Evolutionary conservation across 2,329 filamentous ascomycete genomes (phyloP).

Genomic region (Penicillium sp.): DNA sequence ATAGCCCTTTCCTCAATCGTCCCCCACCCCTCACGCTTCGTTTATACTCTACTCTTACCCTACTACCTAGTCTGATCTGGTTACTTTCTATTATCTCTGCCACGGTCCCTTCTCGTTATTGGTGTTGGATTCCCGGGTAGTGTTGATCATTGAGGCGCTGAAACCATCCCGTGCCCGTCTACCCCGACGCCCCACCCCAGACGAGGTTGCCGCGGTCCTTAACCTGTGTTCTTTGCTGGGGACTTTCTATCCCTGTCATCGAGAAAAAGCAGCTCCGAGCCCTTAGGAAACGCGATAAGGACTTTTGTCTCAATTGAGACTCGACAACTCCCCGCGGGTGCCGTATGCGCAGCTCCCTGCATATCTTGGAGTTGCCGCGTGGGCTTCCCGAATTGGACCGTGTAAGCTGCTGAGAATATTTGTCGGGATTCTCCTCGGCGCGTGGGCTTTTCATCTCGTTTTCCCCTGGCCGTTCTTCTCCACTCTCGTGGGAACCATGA

Average conservation of each 20-base stretch:
- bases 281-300: background rate
- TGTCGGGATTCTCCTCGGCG: background rate
- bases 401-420: background rate
- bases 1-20: background rate
- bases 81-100: background rate
- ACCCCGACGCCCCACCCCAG: constrained; percentile 16
- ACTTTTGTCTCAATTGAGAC: background rate
- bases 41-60: background rate
- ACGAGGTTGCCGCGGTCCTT: constrained; percentile 16
- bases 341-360: background rate
- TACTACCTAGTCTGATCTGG: background rate
- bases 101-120: background rate
- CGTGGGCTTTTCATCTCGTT: background rate
- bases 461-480: background rate
- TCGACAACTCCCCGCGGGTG: background rate
- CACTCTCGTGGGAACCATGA: constrained; percentile 24
- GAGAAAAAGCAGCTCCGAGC: background rate
- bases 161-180: constrained; percentile 1
- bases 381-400: background rate
- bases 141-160: constrained; percentile 4
- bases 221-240: background rate
- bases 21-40: background rate
- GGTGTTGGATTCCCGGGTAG: background rate
- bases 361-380: background rate
- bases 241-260: background rate